These are phyloP conservation scores for Monosporascus sp. DNA, from an alignment of 2,329 filamentous ascomycete genomes.

Conservation along the genomic window DNA sequence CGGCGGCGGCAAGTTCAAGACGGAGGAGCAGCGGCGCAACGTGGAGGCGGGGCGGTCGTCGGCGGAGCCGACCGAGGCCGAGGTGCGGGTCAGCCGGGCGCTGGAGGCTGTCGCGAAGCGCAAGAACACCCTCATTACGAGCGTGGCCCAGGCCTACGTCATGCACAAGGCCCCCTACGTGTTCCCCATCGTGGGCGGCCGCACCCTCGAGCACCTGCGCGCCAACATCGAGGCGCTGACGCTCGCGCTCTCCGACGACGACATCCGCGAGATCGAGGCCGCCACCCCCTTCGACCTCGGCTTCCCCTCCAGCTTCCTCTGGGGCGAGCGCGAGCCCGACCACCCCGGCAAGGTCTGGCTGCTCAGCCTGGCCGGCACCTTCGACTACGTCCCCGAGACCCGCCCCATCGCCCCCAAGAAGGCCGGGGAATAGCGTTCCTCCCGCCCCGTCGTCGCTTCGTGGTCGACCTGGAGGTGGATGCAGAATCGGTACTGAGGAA, in stretches of 20 bases:
- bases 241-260: constrained; percentile 42
- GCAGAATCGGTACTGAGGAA: not conserved
- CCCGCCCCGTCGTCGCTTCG: constrained; percentile 7
- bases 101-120: constrained; percentile 56
- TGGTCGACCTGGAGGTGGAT: constrained; percentile 11
- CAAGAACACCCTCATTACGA: constrained; percentile 50
- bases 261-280: constrained; percentile 49
- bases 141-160: constrained; percentile 50
- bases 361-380: constrained; percentile 40
- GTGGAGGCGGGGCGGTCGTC: constrained; percentile 33
- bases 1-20: constrained; percentile 46
- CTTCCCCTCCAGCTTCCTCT: constrained; percentile 54
- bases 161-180: constrained; percentile 46
- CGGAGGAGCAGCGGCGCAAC: constrained; percentile 38
- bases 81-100: constrained; percentile 48
- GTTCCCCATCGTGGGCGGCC: constrained; percentile 47
- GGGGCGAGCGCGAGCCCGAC: constrained; percentile 26
- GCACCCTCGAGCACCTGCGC: constrained; percentile 46
- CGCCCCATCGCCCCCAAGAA: constrained; percentile 37
- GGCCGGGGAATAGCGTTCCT: constrained; percentile 34
- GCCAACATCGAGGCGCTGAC: constrained; percentile 51
- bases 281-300: constrained; percentile 49
- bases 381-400: constrained; percentile 42
- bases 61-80: constrained; percentile 40
- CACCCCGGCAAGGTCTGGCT: constrained; percentile 38